Evolutionary conservation across 306 rosid species (phyloP), one percentile per base, ranked within the genome.

Genomic region (Mucuna pruriens): DNA sequence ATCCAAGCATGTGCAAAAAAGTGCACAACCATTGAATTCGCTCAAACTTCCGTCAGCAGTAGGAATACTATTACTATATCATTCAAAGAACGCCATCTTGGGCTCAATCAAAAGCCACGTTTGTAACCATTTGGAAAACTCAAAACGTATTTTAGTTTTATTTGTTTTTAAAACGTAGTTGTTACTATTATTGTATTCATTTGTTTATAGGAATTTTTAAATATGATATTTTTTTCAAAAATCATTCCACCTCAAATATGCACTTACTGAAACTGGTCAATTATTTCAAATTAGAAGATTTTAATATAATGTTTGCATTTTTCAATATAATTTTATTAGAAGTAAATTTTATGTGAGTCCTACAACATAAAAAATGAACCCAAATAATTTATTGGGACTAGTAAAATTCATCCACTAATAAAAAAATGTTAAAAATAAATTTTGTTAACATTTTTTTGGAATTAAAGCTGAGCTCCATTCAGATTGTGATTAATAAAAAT

Each of bases 1-100:
- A 6, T 73, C 26, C 4, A 76, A 42, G 44, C 89, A 86, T 57
- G 87, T 80, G 85, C 83, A 17, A 60, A 40, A 79, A 82, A 82
- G 61, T 74, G 61, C 73, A 23, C 55, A 63, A 52, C 55, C 42
- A 46, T 70, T 46, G 7, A 48, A 54, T 66, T 78, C 16, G 25
- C 64, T 29, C 46, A 46, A 62, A 49, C 75, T 78, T 82, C 63
- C 76, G 25, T 55, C 55, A 63, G 63, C 34, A 70, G 2, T 1
- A 46, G 66, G 36, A 76, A 69, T 52, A 0, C 15, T 17, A 5
- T 1, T n/a, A 5, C 12, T 8, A 34, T 7, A 0, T 12, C 39
- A 31, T 51, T 84, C 80, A 54, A 78, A 65, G 42, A 73, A 73
- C 58, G 40, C 39, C 80, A 68, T 52, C 45, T 69, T 51, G 31